A percentile compares a stretch with the other conserved stretches of the same genome.
phyloP scores from a whole-genome alignment of 768 basidiomycete species.

The Rhodosporidiobolus sp. region DNA sequence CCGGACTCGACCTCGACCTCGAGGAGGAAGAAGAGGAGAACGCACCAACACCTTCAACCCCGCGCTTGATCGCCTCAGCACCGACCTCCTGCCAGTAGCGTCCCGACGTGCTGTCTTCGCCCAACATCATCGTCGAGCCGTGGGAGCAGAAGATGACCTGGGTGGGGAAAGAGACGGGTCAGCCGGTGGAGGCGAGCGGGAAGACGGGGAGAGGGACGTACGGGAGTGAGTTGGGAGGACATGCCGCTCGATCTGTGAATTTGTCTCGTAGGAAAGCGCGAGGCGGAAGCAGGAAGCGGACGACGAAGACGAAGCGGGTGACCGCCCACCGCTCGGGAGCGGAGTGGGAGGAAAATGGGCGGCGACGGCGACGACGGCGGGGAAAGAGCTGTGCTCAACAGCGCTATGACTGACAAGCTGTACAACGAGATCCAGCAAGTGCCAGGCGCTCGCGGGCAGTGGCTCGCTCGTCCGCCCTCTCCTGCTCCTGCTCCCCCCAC shows the following conservation, averaged over 20 bases:
- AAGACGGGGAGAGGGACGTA: neutral
- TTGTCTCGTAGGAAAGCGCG: too few relatives aligned
- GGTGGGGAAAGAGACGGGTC: neutral
- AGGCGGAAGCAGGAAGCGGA: too few relatives aligned
- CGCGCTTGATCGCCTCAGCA: conserved; percentile 24
- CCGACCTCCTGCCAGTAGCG: conserved; percentile 38
- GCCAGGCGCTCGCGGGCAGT: neutral
- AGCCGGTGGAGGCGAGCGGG: neutral
- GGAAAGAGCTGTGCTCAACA: neutral
- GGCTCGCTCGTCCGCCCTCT: neutral
- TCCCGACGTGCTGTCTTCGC: conserved; percentile 28
- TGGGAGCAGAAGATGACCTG: conserved; percentile 36
- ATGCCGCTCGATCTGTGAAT: too few relatives aligned
- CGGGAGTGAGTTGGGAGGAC: neutral
- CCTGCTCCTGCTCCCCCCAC: neutral
- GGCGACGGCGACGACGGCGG: neutral
- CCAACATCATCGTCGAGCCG: conserved; percentile 39
- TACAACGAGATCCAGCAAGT: neutral
- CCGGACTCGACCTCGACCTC: too few relatives aligned
- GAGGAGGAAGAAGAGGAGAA: too few relatives aligned
- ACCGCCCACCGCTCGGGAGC: neutral
- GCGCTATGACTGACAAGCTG: neutral
- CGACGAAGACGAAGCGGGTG: too few relatives aligned
- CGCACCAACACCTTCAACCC: conserved; percentile 25
- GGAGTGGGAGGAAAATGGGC: neutral